Base-by-base conservation (phyloP, 495 filamentous ascomycete genomes). In the Aspergillus cavernicola region DNA sequence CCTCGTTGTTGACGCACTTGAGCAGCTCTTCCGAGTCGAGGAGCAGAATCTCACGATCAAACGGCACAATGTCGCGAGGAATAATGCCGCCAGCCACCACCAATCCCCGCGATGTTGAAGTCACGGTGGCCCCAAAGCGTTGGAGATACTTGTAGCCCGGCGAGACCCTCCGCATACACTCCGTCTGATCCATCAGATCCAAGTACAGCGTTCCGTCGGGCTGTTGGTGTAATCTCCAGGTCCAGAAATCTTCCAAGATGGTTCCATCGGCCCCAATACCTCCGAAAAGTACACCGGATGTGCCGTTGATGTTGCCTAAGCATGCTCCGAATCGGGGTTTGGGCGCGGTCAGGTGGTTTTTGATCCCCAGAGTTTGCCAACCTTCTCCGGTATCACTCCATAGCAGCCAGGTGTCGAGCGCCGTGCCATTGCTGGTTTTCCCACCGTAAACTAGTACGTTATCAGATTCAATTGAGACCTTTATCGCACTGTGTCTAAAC, bases 381-480 rank as follows among this genome's bases (percentile, higher is more conserved):
- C 77, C 80, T 13, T 69, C 51, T 37, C 52, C 53, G 31, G 68
- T 60, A 20, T 78, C 72, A 50, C 70, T 72, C 80, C 87, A 92
- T 3, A 92, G 46, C 15, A 86, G 67, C 76, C 81, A 91, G 2
- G 79, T 83, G 23, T 75, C 66, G 18, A 86, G 75, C 5, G 84
- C 69, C 6, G 58, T 64, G 18, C 76, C 80, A 44, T 78, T 61
- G 26, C 77, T 81, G 4, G 77, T 77, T 61, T 83, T 89, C 1
- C 89, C 89, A n/a, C 87, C 87, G 63, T 81, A 82, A 11, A 90
- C 65, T 22, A 95, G 73, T 20, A 85, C 74, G 52, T 57, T 57
- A 10, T 56, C 69, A 40, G 54, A 58, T 58, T 18, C 63, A 32
- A 92, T 58, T 19, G 71, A 68, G 10, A 85, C 64, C 26, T 50